phyloP scores from a whole-genome alignment of 306 rosid species.

The Acacia crassicarpa region DNA sequence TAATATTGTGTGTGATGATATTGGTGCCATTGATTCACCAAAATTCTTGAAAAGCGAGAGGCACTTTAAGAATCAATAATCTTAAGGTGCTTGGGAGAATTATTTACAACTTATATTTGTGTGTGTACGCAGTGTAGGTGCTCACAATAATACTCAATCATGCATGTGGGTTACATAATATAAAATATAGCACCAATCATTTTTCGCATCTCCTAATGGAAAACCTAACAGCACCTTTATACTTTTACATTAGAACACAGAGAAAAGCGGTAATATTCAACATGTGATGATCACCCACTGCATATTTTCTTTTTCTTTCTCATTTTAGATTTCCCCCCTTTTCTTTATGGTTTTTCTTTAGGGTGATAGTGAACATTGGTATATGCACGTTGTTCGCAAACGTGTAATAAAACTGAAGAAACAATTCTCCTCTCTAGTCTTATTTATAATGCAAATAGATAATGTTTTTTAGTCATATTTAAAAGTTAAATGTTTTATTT shows the following conservation, averaged over 20 bases:
- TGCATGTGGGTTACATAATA: neutral
- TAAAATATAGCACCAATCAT: neutral
- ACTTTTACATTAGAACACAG: neutral
- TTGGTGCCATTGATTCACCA: neutral
- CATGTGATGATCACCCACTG: neutral
- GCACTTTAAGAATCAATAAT: neutral
- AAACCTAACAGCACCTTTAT: slow-evolving; percentile 19
- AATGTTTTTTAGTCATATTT: too few relatives aligned
- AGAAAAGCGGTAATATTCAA: neutral
- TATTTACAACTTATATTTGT: neutral
- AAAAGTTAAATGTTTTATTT: too few relatives aligned
- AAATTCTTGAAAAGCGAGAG: neutral
- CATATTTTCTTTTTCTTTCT: neutral
- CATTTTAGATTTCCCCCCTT: neutral
- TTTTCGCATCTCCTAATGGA: neutral
- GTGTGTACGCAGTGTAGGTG: neutral
- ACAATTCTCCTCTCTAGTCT: too few relatives aligned
- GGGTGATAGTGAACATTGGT: too few relatives aligned
- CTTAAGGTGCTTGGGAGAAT: neutral
- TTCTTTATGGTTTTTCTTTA: neutral
- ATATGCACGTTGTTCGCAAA: neutral
- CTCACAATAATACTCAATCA: neutral
- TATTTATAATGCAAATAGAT: too few relatives aligned
- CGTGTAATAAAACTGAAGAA: neutral
- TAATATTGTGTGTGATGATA: neutral